Conservation (phyloP, 2,329 filamentous ascomycete species). For the Calonectria naviculata region DNA sequence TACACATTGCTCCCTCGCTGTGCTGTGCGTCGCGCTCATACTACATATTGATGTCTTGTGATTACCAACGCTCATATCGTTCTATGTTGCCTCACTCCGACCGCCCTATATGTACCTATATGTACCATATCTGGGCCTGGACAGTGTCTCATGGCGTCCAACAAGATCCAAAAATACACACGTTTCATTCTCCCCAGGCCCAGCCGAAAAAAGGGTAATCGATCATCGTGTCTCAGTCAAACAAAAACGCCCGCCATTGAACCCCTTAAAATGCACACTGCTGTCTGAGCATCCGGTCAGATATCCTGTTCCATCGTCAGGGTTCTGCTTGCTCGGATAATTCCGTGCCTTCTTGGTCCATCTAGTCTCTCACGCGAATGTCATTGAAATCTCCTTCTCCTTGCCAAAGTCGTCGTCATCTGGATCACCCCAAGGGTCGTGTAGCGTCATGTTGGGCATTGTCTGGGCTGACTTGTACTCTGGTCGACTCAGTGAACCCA, state of each 20-base stretch:
- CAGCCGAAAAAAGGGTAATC: slow-evolving; percentile 10
- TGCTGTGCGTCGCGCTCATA: not conserved
- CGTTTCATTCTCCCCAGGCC: not conserved
- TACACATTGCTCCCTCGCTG: not conserved
- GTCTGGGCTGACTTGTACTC: slow-evolving; percentile 55
- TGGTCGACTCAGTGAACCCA: slow-evolving; percentile 37
- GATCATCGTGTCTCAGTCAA: slow-evolving; percentile 4
- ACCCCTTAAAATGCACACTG: not conserved
- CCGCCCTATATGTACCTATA: not conserved
- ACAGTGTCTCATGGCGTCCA: not conserved
- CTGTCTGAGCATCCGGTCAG: not conserved
- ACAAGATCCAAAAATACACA: slow-evolving; percentile 21
- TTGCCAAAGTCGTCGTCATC: slow-evolving; percentile 76
- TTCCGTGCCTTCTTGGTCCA: slow-evolving; percentile 1
- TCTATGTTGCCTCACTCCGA: not conserved
- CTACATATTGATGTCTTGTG: not conserved
- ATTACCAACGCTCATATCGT: not conserved
- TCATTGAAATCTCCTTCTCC: slow-evolving; percentile 83
- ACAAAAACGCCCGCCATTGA: slow-evolving; percentile 21
- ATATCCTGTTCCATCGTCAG: not conserved
- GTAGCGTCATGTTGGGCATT: slow-evolving; percentile 60
- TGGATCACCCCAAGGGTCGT: slow-evolving; percentile 78
- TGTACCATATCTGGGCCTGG: not conserved
- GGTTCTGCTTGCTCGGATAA: not conserved
- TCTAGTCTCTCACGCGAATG: slow-evolving; percentile 71